These are phyloP conservation scores for Colletotrichum nymphaeae DNA, from an alignment of 2,329 filamentous ascomycete genomes.

Conservation along the genomic window DNA sequence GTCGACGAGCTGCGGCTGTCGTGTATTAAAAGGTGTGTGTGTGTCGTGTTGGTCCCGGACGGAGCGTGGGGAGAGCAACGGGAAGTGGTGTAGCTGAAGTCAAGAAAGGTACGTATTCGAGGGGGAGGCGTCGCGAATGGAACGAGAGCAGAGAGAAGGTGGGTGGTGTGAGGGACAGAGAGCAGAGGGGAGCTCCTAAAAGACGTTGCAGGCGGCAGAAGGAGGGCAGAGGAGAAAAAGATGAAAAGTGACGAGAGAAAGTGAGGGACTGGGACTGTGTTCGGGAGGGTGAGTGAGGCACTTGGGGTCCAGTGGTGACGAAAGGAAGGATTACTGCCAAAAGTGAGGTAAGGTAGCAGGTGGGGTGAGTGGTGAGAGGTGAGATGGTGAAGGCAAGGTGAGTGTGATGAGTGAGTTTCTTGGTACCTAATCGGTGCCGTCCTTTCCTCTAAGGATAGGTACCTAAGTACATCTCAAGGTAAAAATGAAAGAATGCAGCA, in stretches of 20 bases:
- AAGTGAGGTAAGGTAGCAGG: background rate
- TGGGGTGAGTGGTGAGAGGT: slow-evolving; percentile 9
- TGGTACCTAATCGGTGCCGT: background rate
- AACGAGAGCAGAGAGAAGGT: background rate
- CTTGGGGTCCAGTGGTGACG: background rate
- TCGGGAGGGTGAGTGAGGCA: background rate
- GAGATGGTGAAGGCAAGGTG: background rate
- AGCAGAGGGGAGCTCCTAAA: background rate
- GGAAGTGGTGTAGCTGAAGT: background rate
- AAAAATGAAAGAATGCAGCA: background rate
- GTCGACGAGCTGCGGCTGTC: slow-evolving; percentile 5
- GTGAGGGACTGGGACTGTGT: background rate
- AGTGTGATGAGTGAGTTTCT: background rate
- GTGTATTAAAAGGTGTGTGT: background rate
- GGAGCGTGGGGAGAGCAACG: background rate
- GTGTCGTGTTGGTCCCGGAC: slow-evolving; percentile 19
- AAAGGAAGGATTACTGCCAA: background rate
- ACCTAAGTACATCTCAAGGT: background rate
- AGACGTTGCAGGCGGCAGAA: background rate
- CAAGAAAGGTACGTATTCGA: background rate
- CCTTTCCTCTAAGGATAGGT: background rate
- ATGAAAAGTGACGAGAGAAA: background rate
- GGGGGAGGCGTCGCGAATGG: slow-evolving; percentile 1
- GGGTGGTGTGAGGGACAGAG: background rate
- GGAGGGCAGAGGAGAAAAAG: background rate